Base-by-base conservation (phyloP, 1,284 basidiomycete species). In the Trametes versicolor region DNA sequence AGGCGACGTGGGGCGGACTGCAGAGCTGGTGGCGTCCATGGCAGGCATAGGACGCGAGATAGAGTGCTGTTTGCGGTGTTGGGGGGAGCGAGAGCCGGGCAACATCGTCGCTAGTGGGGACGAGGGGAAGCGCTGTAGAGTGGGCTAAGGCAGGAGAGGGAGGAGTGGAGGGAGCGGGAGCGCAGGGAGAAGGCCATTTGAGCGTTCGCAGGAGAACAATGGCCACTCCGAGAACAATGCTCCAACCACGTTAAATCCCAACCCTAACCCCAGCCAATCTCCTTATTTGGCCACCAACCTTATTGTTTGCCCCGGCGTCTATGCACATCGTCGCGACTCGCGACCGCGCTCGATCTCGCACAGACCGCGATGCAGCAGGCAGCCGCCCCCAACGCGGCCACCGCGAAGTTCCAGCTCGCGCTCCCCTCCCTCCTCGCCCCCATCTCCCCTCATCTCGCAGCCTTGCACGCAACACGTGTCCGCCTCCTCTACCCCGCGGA, bases 401-500 rank as follows among this genome's bases (percentile, higher is more conserved):
- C 87, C 6, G 63, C 77, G 61, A 82, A 78, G 66, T 90, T 86
- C 70, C 83, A 81, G 67, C 74, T 79, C 43, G 76, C 81, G 27
- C 70, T 90, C 19, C 80, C 88, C 15, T 78, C 76, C 66, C 72
- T 78, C 21, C 75, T 91, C 55, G 78, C 85, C 34, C 66, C 82
- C 8, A 69, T 84, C 47, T 86, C 88, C 8, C 82, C 87, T 7
- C 58, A 80, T 45, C 83, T 92, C 48, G 83, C 91, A 19, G 87
- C 90, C 48, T 78, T 89, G 34, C 88, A 91, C 72, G 75, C 81
- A 0, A 70, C 77, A n/a, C 81, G 85, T 58, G 75, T 75, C 15
- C 76, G 73, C 51, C 67, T 68, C 4, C 72, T 75, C 47, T 72
- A 79, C 59, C 78, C 81, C 58, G 69, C 74, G 34, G 60, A 70